phyloP scores from a whole-genome alignment of 768 basidiomycete genomes.

The Boletus pseudopeckii region DNA sequence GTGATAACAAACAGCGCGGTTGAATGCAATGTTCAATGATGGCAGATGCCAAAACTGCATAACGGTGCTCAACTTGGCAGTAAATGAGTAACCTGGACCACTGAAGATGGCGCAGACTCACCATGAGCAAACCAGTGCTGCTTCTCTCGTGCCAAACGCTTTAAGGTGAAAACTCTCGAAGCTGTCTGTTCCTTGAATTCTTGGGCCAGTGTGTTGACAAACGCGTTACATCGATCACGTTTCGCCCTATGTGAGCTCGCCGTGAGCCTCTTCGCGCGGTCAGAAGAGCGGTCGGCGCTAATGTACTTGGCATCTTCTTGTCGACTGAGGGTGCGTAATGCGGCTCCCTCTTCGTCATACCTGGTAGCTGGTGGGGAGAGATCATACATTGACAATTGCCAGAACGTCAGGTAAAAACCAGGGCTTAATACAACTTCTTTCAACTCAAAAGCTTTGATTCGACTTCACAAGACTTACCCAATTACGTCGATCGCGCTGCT shows the following conservation, averaged over 20 bases:
- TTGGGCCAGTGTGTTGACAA: conserved; percentile 54
- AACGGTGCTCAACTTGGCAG: conserved; percentile 32
- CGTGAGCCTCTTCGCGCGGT: conserved; percentile 54
- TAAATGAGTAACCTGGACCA: conserved; percentile 6
- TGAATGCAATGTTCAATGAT: conserved; percentile 90
- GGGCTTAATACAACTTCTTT: conserved; percentile 48
- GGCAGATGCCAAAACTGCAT: conserved; percentile 50
- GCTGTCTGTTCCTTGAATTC: conserved; percentile 77
- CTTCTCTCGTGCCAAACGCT: conserved; percentile 75
- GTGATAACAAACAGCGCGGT: conserved; percentile 89
- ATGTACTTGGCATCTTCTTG: conserved; percentile 64
- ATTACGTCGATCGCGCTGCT: conserved; percentile 60
- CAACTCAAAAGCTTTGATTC: conserved; percentile 3
- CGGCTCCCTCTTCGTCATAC: conserved; percentile 76
- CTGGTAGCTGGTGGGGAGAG: conserved; percentile 69
- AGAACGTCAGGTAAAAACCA: conserved; percentile 93
- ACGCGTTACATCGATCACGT: conserved; percentile 65
- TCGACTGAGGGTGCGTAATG: conserved; percentile 57
- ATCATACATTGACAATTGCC: conserved; percentile 94
- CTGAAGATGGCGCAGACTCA: conserved; percentile 13
- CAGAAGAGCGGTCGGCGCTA: conserved; percentile 68
- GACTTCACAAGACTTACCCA: conserved; percentile 49
- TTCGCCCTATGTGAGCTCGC: conserved; percentile 56
- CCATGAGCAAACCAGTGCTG: conserved; percentile 79
- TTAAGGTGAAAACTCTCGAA: conserved; percentile 69